A percentile compares a stretch with the other conserved stretches of the same genome.
Evolutionary conservation across 164 flowering plant genomes (phyloP).

Genomic region (Vitis cinerea): DNA sequence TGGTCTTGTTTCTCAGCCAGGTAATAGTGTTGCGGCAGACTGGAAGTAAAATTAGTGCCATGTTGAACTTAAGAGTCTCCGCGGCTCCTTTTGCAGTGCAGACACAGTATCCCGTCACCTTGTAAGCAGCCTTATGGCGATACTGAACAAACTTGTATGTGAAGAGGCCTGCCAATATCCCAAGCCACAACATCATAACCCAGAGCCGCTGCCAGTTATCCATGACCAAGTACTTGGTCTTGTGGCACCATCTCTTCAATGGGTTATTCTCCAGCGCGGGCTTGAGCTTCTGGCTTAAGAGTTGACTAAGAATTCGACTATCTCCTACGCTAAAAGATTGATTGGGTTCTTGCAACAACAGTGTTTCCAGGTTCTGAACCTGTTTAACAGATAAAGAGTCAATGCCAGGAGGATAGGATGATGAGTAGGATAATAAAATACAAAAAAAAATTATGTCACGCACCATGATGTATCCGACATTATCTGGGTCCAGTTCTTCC

Average conservation of each 20-base stretch:
- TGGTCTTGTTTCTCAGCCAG: constrained; percentile 65
- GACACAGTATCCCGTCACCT: constrained; percentile 59
- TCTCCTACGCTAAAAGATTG: not conserved
- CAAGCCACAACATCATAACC: constrained; percentile 50
- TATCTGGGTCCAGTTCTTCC: constrained; percentile 61
- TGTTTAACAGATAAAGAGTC: not conserved
- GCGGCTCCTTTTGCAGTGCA: constrained; percentile 64
- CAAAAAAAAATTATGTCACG: not conserved
- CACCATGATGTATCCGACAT: constrained; percentile 50
- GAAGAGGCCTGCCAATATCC: constrained; percentile 38
- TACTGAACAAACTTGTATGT: constrained; percentile 50
- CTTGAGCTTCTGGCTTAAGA: constrained; percentile 4
- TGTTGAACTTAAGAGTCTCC: constrained; percentile 64
- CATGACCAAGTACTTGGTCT: not conserved
- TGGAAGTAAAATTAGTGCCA: constrained; percentile 65
- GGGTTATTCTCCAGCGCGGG: constrained; percentile 5
- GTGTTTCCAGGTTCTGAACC: not conserved
- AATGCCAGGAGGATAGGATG: no score
- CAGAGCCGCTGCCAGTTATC: constrained; percentile 45
- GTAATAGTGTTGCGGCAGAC: constrained; percentile 75
- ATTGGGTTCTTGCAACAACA: not conserved
- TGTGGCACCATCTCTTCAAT: not conserved
- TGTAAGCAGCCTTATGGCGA: constrained; percentile 28
- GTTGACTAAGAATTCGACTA: not conserved
- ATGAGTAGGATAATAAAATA: no score